phyloP scores from a whole-genome alignment of 345 rosid species.

The Eutrema yunnanense region DNA sequence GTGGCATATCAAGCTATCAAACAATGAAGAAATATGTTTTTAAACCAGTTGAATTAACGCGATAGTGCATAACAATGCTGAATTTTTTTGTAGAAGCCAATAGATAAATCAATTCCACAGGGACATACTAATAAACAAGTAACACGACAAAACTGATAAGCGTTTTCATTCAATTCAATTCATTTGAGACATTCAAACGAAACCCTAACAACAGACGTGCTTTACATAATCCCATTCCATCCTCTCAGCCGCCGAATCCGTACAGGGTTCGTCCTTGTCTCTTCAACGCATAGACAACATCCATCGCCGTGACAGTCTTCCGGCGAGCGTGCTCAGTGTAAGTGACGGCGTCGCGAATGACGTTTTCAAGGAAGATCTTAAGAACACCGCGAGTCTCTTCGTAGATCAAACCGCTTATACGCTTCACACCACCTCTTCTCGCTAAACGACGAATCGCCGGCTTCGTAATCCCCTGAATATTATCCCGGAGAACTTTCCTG shows the following conservation, averaged over 20 bases:
- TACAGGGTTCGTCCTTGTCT: constrained; percentile 30
- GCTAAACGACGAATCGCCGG: constrained; percentile 38
- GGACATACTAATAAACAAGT: background rate
- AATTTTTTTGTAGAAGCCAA: background rate
- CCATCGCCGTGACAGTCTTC: constrained; percentile 34
- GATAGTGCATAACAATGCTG: background rate
- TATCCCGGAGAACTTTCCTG: constrained; percentile 37
- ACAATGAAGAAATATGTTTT: too few species aligned
- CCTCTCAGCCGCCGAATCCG: constrained; percentile 29
- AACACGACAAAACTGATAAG: background rate
- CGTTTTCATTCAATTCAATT: background rate
- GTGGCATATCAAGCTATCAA: too few species aligned
- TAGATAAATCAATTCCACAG: background rate
- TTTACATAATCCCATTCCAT: background rate
- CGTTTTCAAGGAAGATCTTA: constrained; percentile 37
- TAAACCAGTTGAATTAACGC: background rate
- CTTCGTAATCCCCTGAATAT: constrained; percentile 39
- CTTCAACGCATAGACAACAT: constrained; percentile 34
- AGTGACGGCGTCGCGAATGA: constrained; percentile 37
- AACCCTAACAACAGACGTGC: background rate
- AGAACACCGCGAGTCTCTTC: constrained; percentile 38
- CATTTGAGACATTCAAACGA: background rate
- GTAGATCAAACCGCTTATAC: constrained; percentile 35
- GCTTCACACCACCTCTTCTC: constrained; percentile 40
- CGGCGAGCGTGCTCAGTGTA: constrained; percentile 37